Evolutionary conservation across 169 alveolate species (phyloP), one percentile per base, ranked within the genome.

Genomic region (Sarcocystis neurona): DNA sequence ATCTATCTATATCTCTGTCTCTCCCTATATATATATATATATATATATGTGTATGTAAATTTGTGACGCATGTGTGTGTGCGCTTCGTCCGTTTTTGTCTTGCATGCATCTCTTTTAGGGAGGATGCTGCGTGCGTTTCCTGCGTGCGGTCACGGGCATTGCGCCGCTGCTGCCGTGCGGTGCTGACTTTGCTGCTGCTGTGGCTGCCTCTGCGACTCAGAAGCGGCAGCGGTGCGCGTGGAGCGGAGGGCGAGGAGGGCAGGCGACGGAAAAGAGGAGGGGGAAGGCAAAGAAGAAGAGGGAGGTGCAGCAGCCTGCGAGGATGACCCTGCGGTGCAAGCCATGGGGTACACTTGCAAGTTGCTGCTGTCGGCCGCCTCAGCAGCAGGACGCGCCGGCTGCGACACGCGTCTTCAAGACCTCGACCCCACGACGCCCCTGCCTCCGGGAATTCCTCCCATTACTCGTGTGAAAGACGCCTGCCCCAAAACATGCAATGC

Each of bases 401-500:
- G 94, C 75, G 92, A 90, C 48, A 89, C 94, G 23, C 80, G 93
- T 27, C 90, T 93, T 4, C 68, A 74, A n/a, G 92, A 87, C 56
- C 87, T 93, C 10, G 79, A 91, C 72, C 93, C 90, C 50, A 86
- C 47, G 27, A 80, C 79, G 63, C 48, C 77, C 37, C 85, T 93
- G 80, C 94, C 94, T 3, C 89, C 94, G 0, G 94, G 93, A 2
- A 80, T 93, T 48, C 96, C 96, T 5, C 91, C 75, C 20, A 87
- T 77, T 46, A 88, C 94, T 34, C 84, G 94, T 48, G 93, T 93
- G 34, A 89, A 84, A 72, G 96, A 93, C 56, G 94, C 96, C 1
- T 93, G 96, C 44, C 95, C 96, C n/a, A 60, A 68, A 48, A 92
- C 96, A 6, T 93, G 96, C 56, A 89, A 82, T 27, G 91, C 90